Percentiles rank a stretch among this genome's conserved stretches.
These are phyloP conservation scores for Entonaema liquescens DNA, from an alignment of 495 filamentous ascomycete species.

Conservation along the genomic window DNA sequence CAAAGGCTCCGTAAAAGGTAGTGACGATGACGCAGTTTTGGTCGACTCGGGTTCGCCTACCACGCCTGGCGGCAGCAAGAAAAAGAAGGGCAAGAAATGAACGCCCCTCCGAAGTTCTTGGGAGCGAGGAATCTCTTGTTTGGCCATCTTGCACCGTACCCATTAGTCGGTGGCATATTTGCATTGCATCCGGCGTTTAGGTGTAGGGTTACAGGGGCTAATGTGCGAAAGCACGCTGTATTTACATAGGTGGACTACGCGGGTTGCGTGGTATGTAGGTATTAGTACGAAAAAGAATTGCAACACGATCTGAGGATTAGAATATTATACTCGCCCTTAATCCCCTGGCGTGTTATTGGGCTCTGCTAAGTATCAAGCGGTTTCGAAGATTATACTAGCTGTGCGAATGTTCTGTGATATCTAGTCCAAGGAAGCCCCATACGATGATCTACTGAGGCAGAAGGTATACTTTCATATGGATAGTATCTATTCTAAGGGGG, in stretches of 20 bases:
- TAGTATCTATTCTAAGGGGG: too few species aligned
- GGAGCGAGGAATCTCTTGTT: background rate
- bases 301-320: background rate
- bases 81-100: conserved; percentile 84
- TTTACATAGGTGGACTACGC: conserved; percentile 25
- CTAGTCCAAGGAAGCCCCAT: too few species aligned
- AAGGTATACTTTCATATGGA: too few species aligned
- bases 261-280: conserved; percentile 1
- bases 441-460: too few species aligned
- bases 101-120: background rate
- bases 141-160: conserved; percentile 10
- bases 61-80: conserved; percentile 65
- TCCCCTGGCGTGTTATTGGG: background rate
- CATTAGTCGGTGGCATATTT: conserved; percentile 27
- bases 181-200: conserved; percentile 39
- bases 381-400: too few species aligned
- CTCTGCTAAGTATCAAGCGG: too few species aligned
- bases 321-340: background rate
- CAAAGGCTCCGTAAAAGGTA: conserved; percentile 51
- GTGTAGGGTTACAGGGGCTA: conserved; percentile 24
- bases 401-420: too few species aligned
- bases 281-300: conserved; percentile 8
- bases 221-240: conserved; percentile 15
- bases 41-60: conserved; percentile 76
- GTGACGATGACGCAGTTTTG: conserved; percentile 86